These are phyloP conservation scores for Colletotrichum cuscutae DNA, from an alignment of 2,329 filamentous ascomycete genomes.

Conservation along the genomic window DNA sequence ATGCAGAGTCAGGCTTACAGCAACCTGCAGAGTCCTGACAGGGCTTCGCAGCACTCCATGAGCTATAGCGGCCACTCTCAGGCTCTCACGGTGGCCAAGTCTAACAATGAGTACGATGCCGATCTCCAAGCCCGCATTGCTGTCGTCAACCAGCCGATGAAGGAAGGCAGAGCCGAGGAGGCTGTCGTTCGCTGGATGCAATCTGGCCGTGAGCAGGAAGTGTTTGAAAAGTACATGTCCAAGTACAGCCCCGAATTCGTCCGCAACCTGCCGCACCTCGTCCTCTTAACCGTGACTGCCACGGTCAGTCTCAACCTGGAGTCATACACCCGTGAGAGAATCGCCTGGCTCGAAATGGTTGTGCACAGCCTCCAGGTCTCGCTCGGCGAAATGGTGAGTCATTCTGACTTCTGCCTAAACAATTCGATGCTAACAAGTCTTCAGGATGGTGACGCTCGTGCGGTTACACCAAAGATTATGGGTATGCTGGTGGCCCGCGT, in stretches of 20 bases:
- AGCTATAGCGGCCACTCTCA: constrained; percentile 32
- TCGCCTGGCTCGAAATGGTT: constrained; percentile 70
- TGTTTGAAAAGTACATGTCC: constrained; percentile 67
- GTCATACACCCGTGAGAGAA: constrained; percentile 64
- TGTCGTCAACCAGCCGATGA: constrained; percentile 71
- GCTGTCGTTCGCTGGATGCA: constrained; percentile 76
- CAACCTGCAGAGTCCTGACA: constrained; percentile 35
- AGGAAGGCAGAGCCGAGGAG: constrained; percentile 68
- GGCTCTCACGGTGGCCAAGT: constrained; percentile 30
- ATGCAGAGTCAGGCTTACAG: constrained; percentile 38
- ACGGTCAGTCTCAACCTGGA: constrained; percentile 70
- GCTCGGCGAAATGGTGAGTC: constrained; percentile 62
- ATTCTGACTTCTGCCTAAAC: neutral
- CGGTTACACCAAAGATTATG: constrained; percentile 68
- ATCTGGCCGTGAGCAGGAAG: constrained; percentile 68
- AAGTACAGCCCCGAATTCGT: constrained; percentile 64
- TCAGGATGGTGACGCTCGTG: constrained; percentile 64
- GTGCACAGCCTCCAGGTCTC: constrained; percentile 63
- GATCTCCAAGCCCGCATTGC: constrained; percentile 68
- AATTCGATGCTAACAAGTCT: constrained; percentile 39
- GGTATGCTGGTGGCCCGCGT: constrained; percentile 61
- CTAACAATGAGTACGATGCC: constrained; percentile 42
- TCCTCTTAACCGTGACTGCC: constrained; percentile 72
- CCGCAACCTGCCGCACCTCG: constrained; percentile 67
- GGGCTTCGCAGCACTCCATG: constrained; percentile 33